Base-by-base conservation (phyloP, 2,329 filamentous ascomycete species). In the Phyllosticta citribraziliensis region DNA sequence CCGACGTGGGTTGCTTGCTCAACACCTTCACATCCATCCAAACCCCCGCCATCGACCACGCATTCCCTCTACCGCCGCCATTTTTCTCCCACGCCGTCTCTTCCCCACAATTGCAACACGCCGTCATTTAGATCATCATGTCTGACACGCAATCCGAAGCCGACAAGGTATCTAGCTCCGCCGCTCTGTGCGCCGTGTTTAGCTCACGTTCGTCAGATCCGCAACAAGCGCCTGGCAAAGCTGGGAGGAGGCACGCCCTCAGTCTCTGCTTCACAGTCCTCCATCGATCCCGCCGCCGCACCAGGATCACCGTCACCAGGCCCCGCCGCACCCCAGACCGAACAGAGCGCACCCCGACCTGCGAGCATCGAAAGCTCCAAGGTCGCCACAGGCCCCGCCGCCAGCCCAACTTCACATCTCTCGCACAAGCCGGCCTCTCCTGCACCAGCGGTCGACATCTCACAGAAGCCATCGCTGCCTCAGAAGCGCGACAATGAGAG, bases 171-270 rank as follows among this genome's bases (percentile, higher is more conserved):
- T 22, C 55, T 56, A 58, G 47, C 54, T 55, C 47, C 19, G 30
- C 55, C 40, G 47, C 33, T 35, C 53, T 30, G 53, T 22, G 69
- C 65, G 10, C 54, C 55, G 20, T 47, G 33, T 53, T 52, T 22
- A 62, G 65, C 70, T 74, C 68, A 72, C 65, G 64, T 66, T 55
- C 64, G 30, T 56, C 68, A 87, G 84, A 87, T 87, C 71, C 84
- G 85, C 68, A 84, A 81, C 69, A 87, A 87, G 76, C 83, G 85
- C 59, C 79, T 87, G 56, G 84, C 84, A 61, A 87, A 86, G 72
- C 78, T 87, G 53, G 81, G 79, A 51, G 79, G 76, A 51, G 79
- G 76, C 22, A 65, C 66, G 58, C 61, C 60, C 22, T 50, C 60
- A 40, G 55, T 55, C 67, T 56, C 66, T 25, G 30, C 55, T 24